Percentiles rank a stretch among this genome's conserved stretches.
Conservation (phyloP, 2,329 filamentous ascomycete genomes). For the Dichotomopilus funicola region DNA sequence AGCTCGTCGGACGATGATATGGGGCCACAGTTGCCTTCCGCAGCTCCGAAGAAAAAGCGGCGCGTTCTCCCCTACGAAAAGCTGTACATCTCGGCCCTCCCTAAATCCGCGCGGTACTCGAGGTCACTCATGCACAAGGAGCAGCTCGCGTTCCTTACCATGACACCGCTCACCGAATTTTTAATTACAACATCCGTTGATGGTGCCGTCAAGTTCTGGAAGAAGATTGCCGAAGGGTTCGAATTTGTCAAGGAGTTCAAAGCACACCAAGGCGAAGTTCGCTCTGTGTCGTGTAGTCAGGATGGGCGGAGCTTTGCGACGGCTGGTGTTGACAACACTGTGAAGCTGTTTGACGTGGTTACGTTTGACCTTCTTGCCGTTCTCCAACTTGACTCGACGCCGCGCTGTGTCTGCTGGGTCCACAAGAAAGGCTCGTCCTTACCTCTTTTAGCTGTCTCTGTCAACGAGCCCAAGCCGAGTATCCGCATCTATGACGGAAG, state of each 20-base stretch:
- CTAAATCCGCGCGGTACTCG: constrained; percentile 74
- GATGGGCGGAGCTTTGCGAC: constrained; percentile 94
- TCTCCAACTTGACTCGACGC: constrained; percentile 67
- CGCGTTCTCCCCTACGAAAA: constrained; percentile 90
- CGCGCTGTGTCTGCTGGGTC: constrained; percentile 84
- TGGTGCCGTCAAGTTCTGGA: constrained; percentile 99
- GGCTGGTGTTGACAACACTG: constrained; percentile 66
- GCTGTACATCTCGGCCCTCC: constrained; percentile 85
- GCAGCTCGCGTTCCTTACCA: constrained; percentile 77
- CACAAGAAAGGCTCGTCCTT: constrained; percentile 82
- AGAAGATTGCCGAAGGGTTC: constrained; percentile 82
- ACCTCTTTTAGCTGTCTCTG: constrained; percentile 77
- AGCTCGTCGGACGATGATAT: constrained; percentile 86
- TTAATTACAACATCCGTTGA: constrained; percentile 89
- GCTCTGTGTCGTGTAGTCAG: constrained; percentile 73
- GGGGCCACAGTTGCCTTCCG: constrained; percentile 81
- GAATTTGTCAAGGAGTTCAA: constrained; percentile 99
- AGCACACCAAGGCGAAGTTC: constrained; percentile 81
- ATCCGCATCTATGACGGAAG: constrained; percentile 86
- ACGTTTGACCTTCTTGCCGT: constrained; percentile 85
- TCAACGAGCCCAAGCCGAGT: constrained; percentile 56
- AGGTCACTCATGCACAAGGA: constrained; percentile 99
- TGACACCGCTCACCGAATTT: constrained; percentile 90
- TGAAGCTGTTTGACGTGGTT: constrained; percentile 77
- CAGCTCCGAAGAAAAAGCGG: constrained; percentile 81